Evolutionary conservation across 2,329 filamentous ascomycete species (phyloP), one percentile per base, ranked within the genome.

Genomic region (Venturia pyrina): DNA sequence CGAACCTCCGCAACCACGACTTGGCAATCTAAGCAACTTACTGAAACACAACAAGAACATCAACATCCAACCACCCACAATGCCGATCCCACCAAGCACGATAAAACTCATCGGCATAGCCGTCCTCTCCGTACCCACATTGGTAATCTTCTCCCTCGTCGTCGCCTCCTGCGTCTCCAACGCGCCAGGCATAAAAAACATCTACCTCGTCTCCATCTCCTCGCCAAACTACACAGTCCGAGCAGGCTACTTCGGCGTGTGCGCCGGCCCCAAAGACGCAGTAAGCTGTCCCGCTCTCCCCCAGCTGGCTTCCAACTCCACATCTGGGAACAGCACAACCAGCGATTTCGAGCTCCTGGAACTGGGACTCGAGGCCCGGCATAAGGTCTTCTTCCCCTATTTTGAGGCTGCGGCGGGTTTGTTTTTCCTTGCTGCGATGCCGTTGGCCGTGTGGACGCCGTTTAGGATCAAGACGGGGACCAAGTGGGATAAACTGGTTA

Each of bases 201-300:
- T 59, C 15, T 59, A 59, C 53, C 53, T 59, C 53, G 32, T 59
- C 28, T 34, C 28, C 53, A 37, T 59, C 53, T 34, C 28, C 32
- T 59, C 53, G 5, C 53, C 53, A 37, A 59, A 59, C 53, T 59
- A 59, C 32, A 59, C 53, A 5, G 53, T 59, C 53, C 53, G 53
- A n/a, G 53, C 53, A 1, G 53, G 53, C 53, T 59, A 59, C 32
- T 59, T 59, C 11, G 53, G 53, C 32, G 53, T 59, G 32, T 59
- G 53, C 32, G 53, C 53, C 28, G 53, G 53, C n/a, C 53, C 53
- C 15, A 34, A 19, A 59, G 1, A n/a, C 5, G 15, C 28, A 10
- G 37, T 59, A 59, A 21, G 5, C 32, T 59, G 53, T 59, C 53
- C 53, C 28, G 53, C 15, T 21, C 53, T 59, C 28, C 28, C 53